Conservation (phyloP, 2,329 filamentous ascomycete species). For the Pseudocercospora fuligena region DNA sequence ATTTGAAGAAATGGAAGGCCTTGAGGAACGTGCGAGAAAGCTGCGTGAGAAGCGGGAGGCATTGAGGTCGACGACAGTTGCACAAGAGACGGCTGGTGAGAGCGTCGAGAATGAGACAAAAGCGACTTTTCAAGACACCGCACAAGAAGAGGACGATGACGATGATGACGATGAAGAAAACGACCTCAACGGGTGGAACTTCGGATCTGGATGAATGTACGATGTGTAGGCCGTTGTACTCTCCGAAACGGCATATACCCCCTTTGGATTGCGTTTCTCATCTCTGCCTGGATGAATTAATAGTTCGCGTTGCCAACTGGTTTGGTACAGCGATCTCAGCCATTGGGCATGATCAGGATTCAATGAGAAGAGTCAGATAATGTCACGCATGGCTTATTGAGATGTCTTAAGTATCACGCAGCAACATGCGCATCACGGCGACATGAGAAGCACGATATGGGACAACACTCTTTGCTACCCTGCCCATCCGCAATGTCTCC, state of each 20-base stretch:
- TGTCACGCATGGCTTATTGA: too few species aligned
- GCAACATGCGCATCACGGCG: too few species aligned
- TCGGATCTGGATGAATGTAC: constrained; percentile 15
- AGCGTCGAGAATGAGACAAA: background rate
- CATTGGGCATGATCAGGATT: too few species aligned
- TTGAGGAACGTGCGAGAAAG: constrained; percentile 52
- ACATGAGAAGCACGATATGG: too few species aligned
- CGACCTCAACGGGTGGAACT: constrained; percentile 26
- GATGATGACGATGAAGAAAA: constrained; percentile 27
- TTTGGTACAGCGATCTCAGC: too few species aligned
- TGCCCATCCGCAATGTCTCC: too few species aligned
- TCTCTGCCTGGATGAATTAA: background rate
- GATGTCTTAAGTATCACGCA: too few species aligned
- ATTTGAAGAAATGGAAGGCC: constrained; percentile 56
- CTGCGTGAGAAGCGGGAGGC: constrained; percentile 53
- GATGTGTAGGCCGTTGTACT: background rate
- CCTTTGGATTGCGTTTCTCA: background rate
- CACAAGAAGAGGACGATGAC: background rate
- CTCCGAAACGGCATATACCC: background rate
- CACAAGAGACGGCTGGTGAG: background rate
- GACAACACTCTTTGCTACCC: too few species aligned
- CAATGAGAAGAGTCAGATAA: too few species aligned
- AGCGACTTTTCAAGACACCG: background rate
- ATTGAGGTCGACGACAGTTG: constrained; percentile 33
- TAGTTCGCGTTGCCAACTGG: too few species aligned